Base-by-base conservation (phyloP, 148 eudicot species). In the Rhododendron molle region DNA sequence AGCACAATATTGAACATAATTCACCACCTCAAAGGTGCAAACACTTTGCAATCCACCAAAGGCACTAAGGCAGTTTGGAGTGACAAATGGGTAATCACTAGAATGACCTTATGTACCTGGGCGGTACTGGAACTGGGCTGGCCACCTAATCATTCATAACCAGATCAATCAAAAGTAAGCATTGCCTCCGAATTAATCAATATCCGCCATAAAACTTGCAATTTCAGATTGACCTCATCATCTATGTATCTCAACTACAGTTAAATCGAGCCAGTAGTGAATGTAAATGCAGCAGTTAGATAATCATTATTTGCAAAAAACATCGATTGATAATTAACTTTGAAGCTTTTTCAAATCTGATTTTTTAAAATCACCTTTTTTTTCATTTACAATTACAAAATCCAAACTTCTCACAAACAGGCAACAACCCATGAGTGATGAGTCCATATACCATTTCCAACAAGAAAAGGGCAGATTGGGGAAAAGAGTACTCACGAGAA, bases 401-500 rank as follows among this genome's bases (percentile, higher is more conserved):
- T 56, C 23, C 23, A 18, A 56, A 56, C 62, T 56, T 34, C 77
- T 34, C 7, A 9, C 43, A 3, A 52, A 52, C 56, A 52, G 15
- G 56, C 2, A 46, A 2, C 3, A 13, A 14, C 20, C 56, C 56
- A 15, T 3, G 56, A 32, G 77, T 5, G 20, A 15, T 3, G 56
- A 32, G 77, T 5, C 38, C 38, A 79, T 12, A 23, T 21, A 18
- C 50, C 11, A 38, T 9, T 9, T 11, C 28, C 30, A 26, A 1
- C 12, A 69, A 21, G 26, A 46, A 9, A 46, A 46, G 49, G 49
- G 49, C 49, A 46, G 49, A 1, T 2, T 46, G 49, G 11, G 49
- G 1, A 78, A 23, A 46, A 65, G 5, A 56, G 14, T 28, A 86
- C 89, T 83, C n/a, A 96, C 98, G 91, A 96, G 85, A 83, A 96